A percentile compares a stretch with the other conserved stretches of the same genome.
phyloP scores from a whole-genome alignment of 441 rosid genomes.

The Erysimum pusillum region DNA sequence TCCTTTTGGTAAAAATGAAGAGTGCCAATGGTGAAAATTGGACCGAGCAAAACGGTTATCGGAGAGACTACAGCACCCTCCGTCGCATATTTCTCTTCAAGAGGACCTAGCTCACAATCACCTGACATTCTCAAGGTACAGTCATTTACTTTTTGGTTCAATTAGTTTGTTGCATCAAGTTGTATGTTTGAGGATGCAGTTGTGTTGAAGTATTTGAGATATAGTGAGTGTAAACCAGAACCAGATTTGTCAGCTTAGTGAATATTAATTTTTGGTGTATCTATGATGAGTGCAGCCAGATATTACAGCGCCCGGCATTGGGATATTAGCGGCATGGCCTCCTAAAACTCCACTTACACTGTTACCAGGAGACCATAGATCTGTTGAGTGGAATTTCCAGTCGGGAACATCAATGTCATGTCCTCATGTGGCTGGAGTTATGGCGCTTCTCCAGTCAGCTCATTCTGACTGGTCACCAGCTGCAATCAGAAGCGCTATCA shows the following conservation, averaged over 20 bases:
- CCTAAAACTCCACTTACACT: slow-evolving; percentile 52
- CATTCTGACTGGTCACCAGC: slow-evolving; percentile 64
- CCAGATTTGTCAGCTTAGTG: slow-evolving; percentile 1
- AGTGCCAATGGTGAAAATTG: slow-evolving; percentile 51
- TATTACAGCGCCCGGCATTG: slow-evolving; percentile 65
- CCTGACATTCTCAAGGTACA: slow-evolving; percentile 72
- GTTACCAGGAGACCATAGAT: slow-evolving; percentile 42
- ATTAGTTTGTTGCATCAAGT: not conserved
- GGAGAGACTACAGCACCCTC: slow-evolving; percentile 65
- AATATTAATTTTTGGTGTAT: slow-evolving; percentile 15
- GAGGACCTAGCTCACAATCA: slow-evolving; percentile 69
- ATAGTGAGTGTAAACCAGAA: not conserved
- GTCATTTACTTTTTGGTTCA: not conserved
- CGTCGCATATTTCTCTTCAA: slow-evolving; percentile 70
- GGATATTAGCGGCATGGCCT: slow-evolving; percentile 74
- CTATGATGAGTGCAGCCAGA: slow-evolving; percentile 60
- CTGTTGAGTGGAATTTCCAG: slow-evolving; percentile 62
- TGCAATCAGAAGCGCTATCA: slow-evolving; percentile 59
- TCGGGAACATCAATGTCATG: slow-evolving; percentile 67
- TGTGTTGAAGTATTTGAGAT: not conserved
- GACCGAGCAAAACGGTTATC: slow-evolving; percentile 51
- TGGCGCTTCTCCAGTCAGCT: slow-evolving; percentile 54
- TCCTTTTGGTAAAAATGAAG: slow-evolving; percentile 44
- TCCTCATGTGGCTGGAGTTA: slow-evolving; percentile 60
- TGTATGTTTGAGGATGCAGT: no score